These are phyloP conservation scores for Penicillium angulare DNA, from an alignment of 495 filamentous ascomycete species.

Conservation along the genomic window DNA sequence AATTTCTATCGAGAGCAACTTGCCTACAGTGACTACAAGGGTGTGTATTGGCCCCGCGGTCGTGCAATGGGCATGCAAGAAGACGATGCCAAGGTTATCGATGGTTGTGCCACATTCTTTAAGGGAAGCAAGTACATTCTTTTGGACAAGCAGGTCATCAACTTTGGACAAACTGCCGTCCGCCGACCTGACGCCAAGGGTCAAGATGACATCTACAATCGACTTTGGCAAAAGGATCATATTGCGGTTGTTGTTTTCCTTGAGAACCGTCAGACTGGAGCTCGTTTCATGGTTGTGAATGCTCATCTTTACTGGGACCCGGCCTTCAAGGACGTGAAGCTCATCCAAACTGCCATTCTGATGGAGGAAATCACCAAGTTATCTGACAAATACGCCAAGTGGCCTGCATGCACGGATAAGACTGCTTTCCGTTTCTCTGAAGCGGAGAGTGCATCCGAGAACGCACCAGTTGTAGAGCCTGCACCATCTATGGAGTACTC, in stretches of 20 bases:
- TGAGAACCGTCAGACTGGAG: conserved; percentile 83
- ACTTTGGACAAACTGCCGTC: conserved; percentile 89
- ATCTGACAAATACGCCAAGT: conserved; percentile 77
- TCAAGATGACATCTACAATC: conserved; percentile 93
- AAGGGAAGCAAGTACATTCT: conserved; percentile 88
- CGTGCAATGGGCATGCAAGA: conserved; percentile 88
- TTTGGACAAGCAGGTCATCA: conserved; percentile 88
- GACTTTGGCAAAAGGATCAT: conserved; percentile 96
- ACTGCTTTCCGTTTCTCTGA: conserved; percentile 64
- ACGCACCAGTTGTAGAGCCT: conserved; percentile 49
- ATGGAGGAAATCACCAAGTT: conserved; percentile 85
- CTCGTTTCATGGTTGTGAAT: conserved; percentile 87
- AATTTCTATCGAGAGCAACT: conserved; percentile 82
- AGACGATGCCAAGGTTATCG: conserved; percentile 79
- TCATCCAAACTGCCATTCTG: conserved; percentile 89
- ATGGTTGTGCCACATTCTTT: conserved; percentile 96
- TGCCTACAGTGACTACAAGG: conserved; percentile 83
- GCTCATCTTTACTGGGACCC: conserved; percentile 95
- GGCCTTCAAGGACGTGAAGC: conserved; percentile 84
- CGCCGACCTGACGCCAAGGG: conserved; percentile 93
- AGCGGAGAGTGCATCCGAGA: conserved; percentile 54
- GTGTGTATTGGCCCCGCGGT: conserved; percentile 83
- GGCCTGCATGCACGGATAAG: conserved; percentile 76
- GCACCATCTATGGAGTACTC: conserved; percentile 76
- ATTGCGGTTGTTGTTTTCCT: conserved; percentile 88